Evolutionary conservation across 768 basidiomycete species (phyloP).

Genomic region (Macrolepiota dolichaula): DNA sequence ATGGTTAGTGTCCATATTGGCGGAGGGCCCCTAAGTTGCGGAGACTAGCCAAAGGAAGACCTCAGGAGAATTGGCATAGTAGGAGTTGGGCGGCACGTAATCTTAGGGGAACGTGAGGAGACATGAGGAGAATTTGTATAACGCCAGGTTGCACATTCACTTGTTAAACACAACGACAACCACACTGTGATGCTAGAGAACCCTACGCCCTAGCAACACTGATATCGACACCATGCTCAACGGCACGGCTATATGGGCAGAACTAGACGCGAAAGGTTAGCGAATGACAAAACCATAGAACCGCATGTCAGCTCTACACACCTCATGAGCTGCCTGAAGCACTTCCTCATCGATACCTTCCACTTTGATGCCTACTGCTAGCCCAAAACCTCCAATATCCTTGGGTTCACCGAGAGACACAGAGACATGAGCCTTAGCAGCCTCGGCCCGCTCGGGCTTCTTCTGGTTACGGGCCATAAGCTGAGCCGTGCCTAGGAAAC

Average conservation of each 20-base stretch:
- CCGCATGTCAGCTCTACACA: slow-evolving; percentile 27
- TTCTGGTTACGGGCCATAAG: slow-evolving; percentile 49
- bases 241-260: slow-evolving; percentile 68
- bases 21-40: no score
- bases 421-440: slow-evolving; percentile 57
- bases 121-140: no score
- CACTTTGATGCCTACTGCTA: slow-evolving; percentile 68
- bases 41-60: no score
- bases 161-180: background rate
- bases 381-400: slow-evolving; percentile 56
- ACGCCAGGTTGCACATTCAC: background rate
- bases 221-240: slow-evolving; percentile 53
- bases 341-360: slow-evolving; percentile 68
- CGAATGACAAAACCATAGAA: no score
- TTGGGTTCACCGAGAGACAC: slow-evolving; percentile 64
- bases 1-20: no score
- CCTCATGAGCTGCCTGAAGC: slow-evolving; percentile 67
- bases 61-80: no score
- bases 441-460: slow-evolving; percentile 49
- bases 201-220: slow-evolving; percentile 47
- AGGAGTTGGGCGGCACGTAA: no score
- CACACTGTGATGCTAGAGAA: no score
- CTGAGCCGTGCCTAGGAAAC: slow-evolving; percentile 71
- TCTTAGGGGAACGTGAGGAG: no score
- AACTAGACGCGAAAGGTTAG: slow-evolving; percentile 35